These are phyloP conservation scores for Fusarium zealandicum DNA, from an alignment of 2,329 filamentous ascomycete species.

Conservation along the genomic window DNA sequence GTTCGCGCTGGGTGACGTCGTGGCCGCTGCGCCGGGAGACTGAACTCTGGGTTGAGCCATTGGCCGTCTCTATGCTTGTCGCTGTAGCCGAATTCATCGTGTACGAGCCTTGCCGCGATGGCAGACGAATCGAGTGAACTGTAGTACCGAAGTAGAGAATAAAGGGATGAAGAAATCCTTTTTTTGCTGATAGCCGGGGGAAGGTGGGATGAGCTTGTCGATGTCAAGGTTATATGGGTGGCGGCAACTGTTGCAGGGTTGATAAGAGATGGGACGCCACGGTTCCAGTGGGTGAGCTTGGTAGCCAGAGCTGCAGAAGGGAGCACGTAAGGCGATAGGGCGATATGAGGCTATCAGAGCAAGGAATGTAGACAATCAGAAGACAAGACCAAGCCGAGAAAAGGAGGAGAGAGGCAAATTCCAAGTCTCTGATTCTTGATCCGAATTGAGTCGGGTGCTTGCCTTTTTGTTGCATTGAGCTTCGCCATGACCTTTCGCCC, in stretches of 20 bases:
- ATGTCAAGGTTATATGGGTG: conserved; percentile 28
- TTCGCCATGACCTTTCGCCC: conserved; percentile 28
- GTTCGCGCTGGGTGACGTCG: conserved; percentile 41
- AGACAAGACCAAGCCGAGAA: conserved; percentile 16
- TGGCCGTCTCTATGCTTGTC: conserved; percentile 45
- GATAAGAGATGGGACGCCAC: conserved; percentile 29
- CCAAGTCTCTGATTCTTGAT: conserved; percentile 10
- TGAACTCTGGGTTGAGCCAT: conserved; percentile 34
- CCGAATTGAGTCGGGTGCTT: conserved; percentile 26
- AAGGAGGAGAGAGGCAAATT: conserved; percentile 20
- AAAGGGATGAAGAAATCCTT: conserved; percentile 1
- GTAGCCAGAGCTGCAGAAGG: conserved; percentile 21
- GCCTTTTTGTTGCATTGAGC: conserved; percentile 32
- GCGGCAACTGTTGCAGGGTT: conserved; percentile 29
- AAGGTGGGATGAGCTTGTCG: conserved; percentile 18
- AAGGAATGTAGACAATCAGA: conserved; percentile 35
- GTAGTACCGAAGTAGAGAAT: not conserved
- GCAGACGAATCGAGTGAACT: conserved; percentile 18
- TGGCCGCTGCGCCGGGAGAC: conserved; percentile 38
- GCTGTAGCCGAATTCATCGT: conserved; percentile 53
- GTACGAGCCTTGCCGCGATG: conserved; percentile 21
- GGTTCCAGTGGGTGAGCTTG: conserved; percentile 25
- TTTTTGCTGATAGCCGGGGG: conserved; percentile 5
- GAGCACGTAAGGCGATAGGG: conserved; percentile 24
- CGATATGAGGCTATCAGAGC: conserved; percentile 18